A percentile compares a stretch with the other conserved stretches of the same genome.
These are phyloP conservation scores for Wickerhamiella qilinensis DNA, from an alignment of 805 yeast genomes.

Conservation along the genomic window DNA sequence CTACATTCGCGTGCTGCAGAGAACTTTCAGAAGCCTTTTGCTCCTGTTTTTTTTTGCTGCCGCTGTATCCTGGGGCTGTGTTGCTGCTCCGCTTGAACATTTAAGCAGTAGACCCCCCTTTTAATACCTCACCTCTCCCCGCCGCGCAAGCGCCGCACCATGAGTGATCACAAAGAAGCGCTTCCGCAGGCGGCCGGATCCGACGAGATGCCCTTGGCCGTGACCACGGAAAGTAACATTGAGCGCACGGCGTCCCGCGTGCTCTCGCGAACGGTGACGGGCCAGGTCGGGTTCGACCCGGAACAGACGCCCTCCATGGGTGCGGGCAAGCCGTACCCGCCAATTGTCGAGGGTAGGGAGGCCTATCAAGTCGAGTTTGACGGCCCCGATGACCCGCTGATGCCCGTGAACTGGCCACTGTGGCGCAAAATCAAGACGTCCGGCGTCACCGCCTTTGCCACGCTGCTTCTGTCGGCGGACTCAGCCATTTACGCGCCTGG, in stretches of 20 bases:
- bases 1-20: too few relatives aligned
- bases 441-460: slow-evolving; percentile 9
- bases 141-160: too few relatives aligned
- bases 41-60: neutral
- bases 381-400: slow-evolving; percentile 3
- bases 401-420: slow-evolving; percentile 5
- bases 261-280: neutral
- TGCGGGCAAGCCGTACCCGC: slow-evolving; percentile 5
- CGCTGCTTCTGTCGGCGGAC: slow-evolving; percentile 1
- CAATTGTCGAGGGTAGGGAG: slow-evolving; percentile 4
- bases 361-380: slow-evolving; percentile 6
- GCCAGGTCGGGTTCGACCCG: neutral
- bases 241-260: neutral
- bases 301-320: slow-evolving; percentile 4
- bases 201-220: neutral
- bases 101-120: too few relatives aligned
- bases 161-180: too few relatives aligned
- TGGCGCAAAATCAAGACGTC: neutral
- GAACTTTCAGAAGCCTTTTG: too few relatives aligned
- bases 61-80: neutral
- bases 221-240: neutral
- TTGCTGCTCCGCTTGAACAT: too few relatives aligned
- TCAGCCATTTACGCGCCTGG: slow-evolving; percentile 20
- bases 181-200: neutral
- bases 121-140: too few relatives aligned